Conservation (phyloP, 306 rosid genomes). For the Dryas alaskensis region DNA sequence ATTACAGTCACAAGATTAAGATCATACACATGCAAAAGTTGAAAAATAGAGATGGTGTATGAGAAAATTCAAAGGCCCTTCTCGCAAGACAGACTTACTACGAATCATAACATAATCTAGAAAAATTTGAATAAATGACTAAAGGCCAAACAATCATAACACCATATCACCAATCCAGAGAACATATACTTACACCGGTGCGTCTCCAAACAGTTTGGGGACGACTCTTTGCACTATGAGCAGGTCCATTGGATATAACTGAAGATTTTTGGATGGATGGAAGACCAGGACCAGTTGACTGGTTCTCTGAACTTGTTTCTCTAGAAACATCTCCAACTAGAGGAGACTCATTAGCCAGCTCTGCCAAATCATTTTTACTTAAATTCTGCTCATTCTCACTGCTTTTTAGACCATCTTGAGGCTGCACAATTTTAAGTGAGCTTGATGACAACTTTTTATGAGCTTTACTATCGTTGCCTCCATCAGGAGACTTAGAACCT, state of each 20-base stretch:
- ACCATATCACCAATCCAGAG: conserved; percentile 11
- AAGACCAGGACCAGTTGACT: conserved; percentile 33
- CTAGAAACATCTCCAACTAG: conserved; percentile 30
- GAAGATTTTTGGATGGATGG: conserved; percentile 47
- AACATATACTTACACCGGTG: conserved; percentile 64
- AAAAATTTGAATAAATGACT: conserved; percentile 17
- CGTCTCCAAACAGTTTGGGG: conserved; percentile 49
- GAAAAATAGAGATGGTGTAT: conserved; percentile 4
- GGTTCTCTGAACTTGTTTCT: conserved; percentile 29
- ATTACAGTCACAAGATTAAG: conserved; percentile 2
- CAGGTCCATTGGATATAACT: conserved; percentile 47
- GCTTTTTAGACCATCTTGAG: conserved; percentile 36
- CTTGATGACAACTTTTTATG: conserved; percentile 32
- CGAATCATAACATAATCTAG: conserved; percentile 12
- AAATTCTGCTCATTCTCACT: conserved; percentile 27
- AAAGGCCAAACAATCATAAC: conserved; percentile 20
- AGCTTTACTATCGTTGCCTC: conserved; percentile 34
- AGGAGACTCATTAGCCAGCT: conserved; percentile 35
- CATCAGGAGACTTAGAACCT: conserved; percentile 42
- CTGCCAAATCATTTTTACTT: conserved; percentile 28
- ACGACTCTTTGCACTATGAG: conserved; percentile 32
- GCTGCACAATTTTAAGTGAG: conserved; percentile 29
- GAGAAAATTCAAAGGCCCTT: conserved; percentile 14
- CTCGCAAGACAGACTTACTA: background rate
- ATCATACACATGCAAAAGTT: background rate